Base-by-base conservation (phyloP, 75 land plant species). In the Cunninghamia lanceolata region DNA sequence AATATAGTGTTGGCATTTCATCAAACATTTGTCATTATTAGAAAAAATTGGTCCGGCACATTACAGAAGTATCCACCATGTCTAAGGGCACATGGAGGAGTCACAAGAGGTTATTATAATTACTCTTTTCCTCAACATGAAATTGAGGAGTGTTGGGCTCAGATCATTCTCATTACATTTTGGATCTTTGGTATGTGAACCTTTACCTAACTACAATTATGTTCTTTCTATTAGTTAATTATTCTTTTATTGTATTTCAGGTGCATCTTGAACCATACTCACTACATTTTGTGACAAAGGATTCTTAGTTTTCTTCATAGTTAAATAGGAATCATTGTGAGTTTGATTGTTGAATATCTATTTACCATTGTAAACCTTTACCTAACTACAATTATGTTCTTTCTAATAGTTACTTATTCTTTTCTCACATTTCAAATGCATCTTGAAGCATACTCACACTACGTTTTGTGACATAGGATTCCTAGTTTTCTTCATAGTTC, bases 141-240 rank as follows among this genome's bases (percentile, higher is more conserved):
- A 17, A 75, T 17, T 42, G 19, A 75, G 42, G 78, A 75, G 42
- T 75, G 78, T 42, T 75, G 78, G 78, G 38, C 78, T 42, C 36
- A 36, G 78, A 75, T 75, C 30, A 75, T 75, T 9, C 78, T 42
- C 39, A 15, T 75, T 75, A 75, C 78, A 17, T 75, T 75, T 38
- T 75, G 78, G 78, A 75, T 75, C 34, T 75, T 75, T 75, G 78
- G 78, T 42, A 75, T 75, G 79, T 76, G 38, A 76, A 36, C 79
- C 79, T 76, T 76, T 16, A 42, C 79, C 7, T 19, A 42, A 11
- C 79, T 76, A 42, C 21, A 38, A 38, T 76, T 76, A 19, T 59
- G 68, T 21, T 59, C 28, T 54, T 54, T 45, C 17, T 2, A 9
- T 4, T 54, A 1, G 17, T 59, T 19, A 59, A 59, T 59, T 59